phyloP scores from a whole-genome alignment of 306 rosid genomes.

The Senna siamea region DNA sequence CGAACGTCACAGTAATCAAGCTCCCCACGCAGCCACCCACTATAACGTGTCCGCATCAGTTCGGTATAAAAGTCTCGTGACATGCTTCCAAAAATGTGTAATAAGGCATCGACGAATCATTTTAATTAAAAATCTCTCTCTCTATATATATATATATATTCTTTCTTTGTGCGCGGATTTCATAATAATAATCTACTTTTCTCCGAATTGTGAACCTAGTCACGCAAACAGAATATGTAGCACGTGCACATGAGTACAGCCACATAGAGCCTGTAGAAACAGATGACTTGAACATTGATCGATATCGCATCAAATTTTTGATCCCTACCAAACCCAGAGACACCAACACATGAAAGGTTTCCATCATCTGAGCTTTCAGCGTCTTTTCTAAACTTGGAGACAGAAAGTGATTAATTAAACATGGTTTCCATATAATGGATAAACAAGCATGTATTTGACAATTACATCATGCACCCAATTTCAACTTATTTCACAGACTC shows the following conservation, averaged over 20 bases:
- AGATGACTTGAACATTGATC: slow-evolving; percentile 7
- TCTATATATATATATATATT: too few relatives aligned
- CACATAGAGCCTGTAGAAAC: slow-evolving; percentile 47
- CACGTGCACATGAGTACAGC: slow-evolving; percentile 73
- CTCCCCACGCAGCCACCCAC: slow-evolving; percentile 47
- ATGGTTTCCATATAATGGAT: slow-evolving; percentile 35
- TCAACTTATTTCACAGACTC: slow-evolving; percentile 53
- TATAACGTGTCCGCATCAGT: slow-evolving; percentile 36
- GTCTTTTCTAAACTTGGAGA: slow-evolving; percentile 39
- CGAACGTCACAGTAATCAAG: slow-evolving; percentile 43
- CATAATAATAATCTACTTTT: slow-evolving; percentile 26
- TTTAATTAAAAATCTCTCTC: slow-evolving; percentile 16
- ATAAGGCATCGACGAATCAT: slow-evolving; percentile 8
- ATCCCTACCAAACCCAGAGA: slow-evolving; percentile 29
- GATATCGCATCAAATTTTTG: slow-evolving; percentile 13
- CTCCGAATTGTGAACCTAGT: slow-evolving; percentile 41
- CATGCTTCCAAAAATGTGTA: slow-evolving; percentile 56
- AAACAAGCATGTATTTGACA: slow-evolving; percentile 35
- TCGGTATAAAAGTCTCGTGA: slow-evolving; percentile 37
- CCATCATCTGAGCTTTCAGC: slow-evolving; percentile 35
- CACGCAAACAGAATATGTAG: slow-evolving; percentile 51
- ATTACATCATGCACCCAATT: slow-evolving; percentile 44
- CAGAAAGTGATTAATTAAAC: slow-evolving; percentile 10
- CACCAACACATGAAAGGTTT: slow-evolving; percentile 4
- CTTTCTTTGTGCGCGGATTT: neutral